Conservation (phyloP, 345 rosid genomes). For the Melaleuca alternifolia region DNA sequence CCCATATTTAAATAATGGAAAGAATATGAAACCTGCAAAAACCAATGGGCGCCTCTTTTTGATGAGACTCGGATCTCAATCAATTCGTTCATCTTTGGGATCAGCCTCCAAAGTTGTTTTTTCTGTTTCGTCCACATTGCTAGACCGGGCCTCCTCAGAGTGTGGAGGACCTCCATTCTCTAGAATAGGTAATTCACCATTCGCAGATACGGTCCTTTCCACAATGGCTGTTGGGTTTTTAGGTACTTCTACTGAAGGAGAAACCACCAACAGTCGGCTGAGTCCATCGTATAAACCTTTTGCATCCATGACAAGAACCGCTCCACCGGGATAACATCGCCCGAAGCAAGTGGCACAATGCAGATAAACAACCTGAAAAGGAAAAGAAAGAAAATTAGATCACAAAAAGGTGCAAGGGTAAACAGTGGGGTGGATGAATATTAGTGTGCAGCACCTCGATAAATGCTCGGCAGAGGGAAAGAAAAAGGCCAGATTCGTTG, state of each 20-base stretch:
- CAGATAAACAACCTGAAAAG: conserved; percentile 64
- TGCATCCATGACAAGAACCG: conserved; percentile 59
- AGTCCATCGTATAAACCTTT: conserved; percentile 59
- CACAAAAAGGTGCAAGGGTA: neutral
- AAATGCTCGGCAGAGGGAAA: conserved; percentile 82
- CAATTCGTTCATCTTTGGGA: conserved; percentile 8
- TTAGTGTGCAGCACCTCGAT: conserved; percentile 47
- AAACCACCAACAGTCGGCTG: conserved; percentile 36
- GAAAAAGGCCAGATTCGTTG: conserved; percentile 74
- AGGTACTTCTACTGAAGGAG: conserved; percentile 42
- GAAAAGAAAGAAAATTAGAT: neutral
- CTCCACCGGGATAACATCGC: conserved; percentile 87
- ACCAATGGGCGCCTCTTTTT: neutral
- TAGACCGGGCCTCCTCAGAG: conserved; percentile 15
- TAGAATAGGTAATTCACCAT: conserved; percentile 15
- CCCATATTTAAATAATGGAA: neutral
- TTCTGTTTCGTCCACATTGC: conserved; percentile 12
- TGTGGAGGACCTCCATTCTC: conserved; percentile 45
- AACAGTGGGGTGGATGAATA: neutral
- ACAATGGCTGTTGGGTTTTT: conserved; percentile 26
- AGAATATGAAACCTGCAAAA: conserved; percentile 5
- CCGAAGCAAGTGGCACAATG: conserved; percentile 86
- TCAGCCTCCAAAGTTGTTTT: conserved; percentile 8
- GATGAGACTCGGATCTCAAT: neutral
- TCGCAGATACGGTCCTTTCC: conserved; percentile 27